Percentiles rank a stretch among this genome's conserved stretches.
Conservation (phyloP, 257 asterid species). For the Lantana camara region DNA sequence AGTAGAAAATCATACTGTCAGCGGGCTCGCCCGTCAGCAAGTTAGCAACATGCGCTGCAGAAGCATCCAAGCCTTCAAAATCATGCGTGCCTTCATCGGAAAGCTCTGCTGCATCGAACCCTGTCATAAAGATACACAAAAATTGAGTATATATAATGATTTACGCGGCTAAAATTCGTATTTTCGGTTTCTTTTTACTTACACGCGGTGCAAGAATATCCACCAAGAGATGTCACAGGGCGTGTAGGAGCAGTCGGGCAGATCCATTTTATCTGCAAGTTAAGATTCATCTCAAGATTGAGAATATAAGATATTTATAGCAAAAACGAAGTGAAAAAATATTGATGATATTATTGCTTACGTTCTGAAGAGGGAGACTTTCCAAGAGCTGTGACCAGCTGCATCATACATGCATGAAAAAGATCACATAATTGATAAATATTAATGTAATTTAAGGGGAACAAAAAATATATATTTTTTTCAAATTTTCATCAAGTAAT, state of each 20-base stretch:
- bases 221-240: background rate
- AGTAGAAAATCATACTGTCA: constrained; percentile 66
- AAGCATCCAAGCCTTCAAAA: constrained; percentile 74
- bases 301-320: background rate
- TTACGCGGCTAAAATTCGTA: too few species aligned
- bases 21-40: constrained; percentile 74
- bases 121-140: constrained; percentile 30
- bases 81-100: constrained; percentile 74
- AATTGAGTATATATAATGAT: background rate
- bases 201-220: background rate
- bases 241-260: background rate
- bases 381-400: background rate
- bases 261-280: background rate
- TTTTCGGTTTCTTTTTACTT: too few species aligned
- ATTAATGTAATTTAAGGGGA: too few species aligned
- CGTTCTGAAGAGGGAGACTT: background rate
- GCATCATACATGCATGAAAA: background rate
- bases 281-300: background rate
- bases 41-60: constrained; percentile 77
- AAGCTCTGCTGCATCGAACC: constrained; percentile 79
- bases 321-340: background rate
- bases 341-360: background rate
- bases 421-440: background rate
- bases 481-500: too few species aligned
- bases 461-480: too few species aligned